Conservation (phyloP, 2,329 filamentous ascomycete species). For the Alternaria sp. region DNA sequence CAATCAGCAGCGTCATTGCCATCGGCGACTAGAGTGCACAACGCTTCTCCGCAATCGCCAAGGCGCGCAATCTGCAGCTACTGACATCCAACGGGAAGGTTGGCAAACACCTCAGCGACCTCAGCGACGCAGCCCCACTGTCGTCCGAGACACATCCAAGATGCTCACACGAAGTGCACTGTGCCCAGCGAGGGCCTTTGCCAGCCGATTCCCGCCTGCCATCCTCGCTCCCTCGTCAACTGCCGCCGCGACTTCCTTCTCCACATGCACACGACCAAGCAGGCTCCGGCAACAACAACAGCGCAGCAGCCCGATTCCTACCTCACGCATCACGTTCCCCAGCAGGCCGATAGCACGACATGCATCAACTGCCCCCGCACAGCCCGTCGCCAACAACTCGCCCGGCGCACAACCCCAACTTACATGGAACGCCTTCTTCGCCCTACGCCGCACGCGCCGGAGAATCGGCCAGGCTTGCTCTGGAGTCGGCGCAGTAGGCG, state of each 20-base stretch:
- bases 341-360: slow-evolving; percentile 26
- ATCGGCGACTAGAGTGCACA: background rate
- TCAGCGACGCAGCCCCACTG: slow-evolving; percentile 9
- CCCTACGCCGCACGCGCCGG: slow-evolving; percentile 84
- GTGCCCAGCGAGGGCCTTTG: slow-evolving; percentile 43
- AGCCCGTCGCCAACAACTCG: slow-evolving; percentile 25
- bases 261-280: slow-evolving; percentile 38
- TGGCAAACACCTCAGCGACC: slow-evolving; percentile 7
- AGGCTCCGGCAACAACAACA: slow-evolving; percentile 28
- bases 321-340: slow-evolving; percentile 16
- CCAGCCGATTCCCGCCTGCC: slow-evolving; percentile 38
- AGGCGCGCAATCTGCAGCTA: slow-evolving; percentile 13
- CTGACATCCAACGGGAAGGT: slow-evolving; percentile 13
- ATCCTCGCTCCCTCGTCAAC: slow-evolving; percentile 34
- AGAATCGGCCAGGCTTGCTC: slow-evolving; percentile 84
- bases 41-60: slow-evolving; percentile 12
- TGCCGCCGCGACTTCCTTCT: slow-evolving; percentile 37
- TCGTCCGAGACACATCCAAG: slow-evolving; percentile 11
- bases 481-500: slow-evolving; percentile 68
- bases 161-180: slow-evolving; percentile 47
- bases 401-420: slow-evolving; percentile 42
- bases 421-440: slow-evolving; percentile 91
- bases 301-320: slow-evolving; percentile 22
- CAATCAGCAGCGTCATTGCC: background rate
- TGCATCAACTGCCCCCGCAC: slow-evolving; percentile 35